Conservation (phyloP, 179 eudicot genomes). For the Gypsophila paniculata region DNA sequence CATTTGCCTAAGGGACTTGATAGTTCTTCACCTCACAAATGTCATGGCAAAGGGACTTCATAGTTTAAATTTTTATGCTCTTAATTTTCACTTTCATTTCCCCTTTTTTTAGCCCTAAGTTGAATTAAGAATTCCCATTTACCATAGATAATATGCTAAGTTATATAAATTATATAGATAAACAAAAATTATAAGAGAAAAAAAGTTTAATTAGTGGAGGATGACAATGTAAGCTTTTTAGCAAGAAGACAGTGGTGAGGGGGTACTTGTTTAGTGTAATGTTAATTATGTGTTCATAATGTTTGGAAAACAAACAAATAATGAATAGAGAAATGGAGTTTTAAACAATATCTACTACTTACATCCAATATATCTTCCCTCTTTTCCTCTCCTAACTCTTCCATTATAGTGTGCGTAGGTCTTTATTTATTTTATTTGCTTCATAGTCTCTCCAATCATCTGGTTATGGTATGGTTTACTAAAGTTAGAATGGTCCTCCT, state of each 20-base stretch:
- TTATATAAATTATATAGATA: slow-evolving; percentile 23
- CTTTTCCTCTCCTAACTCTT: slow-evolving; percentile 1
- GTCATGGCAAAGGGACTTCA: slow-evolving; percentile 9
- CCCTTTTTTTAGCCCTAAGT: slow-evolving; percentile 20
- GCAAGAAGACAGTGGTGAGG: slow-evolving; percentile 11
- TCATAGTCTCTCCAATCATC: background rate
- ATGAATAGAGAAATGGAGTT: slow-evolving; percentile 11
- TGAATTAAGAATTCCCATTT: slow-evolving; percentile 18
- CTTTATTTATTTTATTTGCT: background rate
- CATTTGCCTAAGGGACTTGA: background rate
- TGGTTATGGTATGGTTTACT: background rate
- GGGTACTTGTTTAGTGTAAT: slow-evolving; percentile 8
- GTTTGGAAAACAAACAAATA: slow-evolving; percentile 14
- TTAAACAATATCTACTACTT: background rate
- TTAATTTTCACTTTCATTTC: slow-evolving; percentile 17
- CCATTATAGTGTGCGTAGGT: background rate
- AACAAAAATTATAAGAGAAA: slow-evolving; percentile 20
- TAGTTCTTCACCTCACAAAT: slow-evolving; percentile 22
- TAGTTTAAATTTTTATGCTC: slow-evolving; percentile 24
- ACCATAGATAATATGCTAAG: slow-evolving; percentile 22
- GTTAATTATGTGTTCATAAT: slow-evolving; percentile 29
- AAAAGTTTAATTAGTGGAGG: slow-evolving; percentile 27
- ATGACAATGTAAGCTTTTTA: slow-evolving; percentile 29
- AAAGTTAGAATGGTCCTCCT: background rate
- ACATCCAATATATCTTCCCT: background rate